These are phyloP conservation scores for Kluyveromyces dobzhanskii DNA, from an alignment of 805 yeast species.

Conservation along the genomic window DNA sequence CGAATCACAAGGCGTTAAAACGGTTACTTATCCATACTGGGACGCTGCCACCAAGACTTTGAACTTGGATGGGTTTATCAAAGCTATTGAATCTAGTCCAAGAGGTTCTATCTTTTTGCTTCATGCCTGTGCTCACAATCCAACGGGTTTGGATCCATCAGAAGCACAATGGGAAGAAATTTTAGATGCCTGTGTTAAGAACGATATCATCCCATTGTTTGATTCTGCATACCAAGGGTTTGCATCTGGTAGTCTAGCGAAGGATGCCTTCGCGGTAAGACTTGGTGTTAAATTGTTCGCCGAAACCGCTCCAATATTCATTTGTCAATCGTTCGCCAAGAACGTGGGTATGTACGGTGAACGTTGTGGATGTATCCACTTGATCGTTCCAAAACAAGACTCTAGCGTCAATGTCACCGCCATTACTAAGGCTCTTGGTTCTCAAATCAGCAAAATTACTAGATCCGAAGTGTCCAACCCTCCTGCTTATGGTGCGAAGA, in stretches of 20 bases:
- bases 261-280: slow-evolving; percentile 73
- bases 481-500: slow-evolving; percentile 92
- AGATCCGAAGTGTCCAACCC: slow-evolving; percentile 89
- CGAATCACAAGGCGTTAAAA: slow-evolving; percentile 55
- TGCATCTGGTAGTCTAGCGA: slow-evolving; percentile 77
- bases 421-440: slow-evolving; percentile 48
- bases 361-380: slow-evolving; percentile 89
- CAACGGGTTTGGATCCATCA: slow-evolving; percentile 94
- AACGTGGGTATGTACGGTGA: slow-evolving; percentile 97
- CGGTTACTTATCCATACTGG: slow-evolving; percentile 81
- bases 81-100: slow-evolving; percentile 57
- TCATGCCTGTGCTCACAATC: slow-evolving; percentile 97
- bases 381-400: slow-evolving; percentile 42
- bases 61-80: slow-evolving; percentile 60
- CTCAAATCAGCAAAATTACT: slow-evolving; percentile 69
- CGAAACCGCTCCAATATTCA: slow-evolving; percentile 49
- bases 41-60: slow-evolving; percentile 59
- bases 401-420: slow-evolving; percentile 26
- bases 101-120: slow-evolving; percentile 71
- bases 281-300: slow-evolving; percentile 43
- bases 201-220: slow-evolving; percentile 71
- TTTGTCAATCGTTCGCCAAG: slow-evolving; percentile 95
- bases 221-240: slow-evolving; percentile 98
- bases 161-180: slow-evolving; percentile 72
- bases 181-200: slow-evolving; percentile 48